phyloP scores from a whole-genome alignment of 2,329 filamentous ascomycete species.

The Colletotrichum sp. region DNA sequence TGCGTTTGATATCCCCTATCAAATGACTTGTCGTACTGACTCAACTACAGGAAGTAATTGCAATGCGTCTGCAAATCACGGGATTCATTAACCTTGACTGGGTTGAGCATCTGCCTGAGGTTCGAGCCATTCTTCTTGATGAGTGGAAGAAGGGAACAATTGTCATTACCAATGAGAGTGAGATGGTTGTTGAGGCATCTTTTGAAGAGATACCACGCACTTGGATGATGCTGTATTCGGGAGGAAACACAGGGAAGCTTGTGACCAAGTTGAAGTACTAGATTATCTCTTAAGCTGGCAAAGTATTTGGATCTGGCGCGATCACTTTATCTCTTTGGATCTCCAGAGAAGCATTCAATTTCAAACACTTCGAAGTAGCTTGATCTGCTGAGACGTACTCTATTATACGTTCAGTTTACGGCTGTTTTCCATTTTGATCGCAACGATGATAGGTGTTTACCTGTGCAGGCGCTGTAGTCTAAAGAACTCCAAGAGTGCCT shows the following conservation, averaged over 20 bases:
- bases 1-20: fast-evolving
- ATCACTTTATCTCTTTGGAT: background rate
- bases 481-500: fast-evolving
- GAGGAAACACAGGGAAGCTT: background rate
- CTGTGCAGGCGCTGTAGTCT: fast-evolving
- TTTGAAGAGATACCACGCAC: background rate
- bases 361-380: fast-evolving
- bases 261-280: background rate
- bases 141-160: background rate
- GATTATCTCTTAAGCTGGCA: background rate
- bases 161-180: background rate
- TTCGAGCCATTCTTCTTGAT: background rate
- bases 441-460: fast-evolving
- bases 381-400: background rate
- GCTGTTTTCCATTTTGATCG: background rate
- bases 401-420: fast-evolving
- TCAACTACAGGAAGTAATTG: background rate
- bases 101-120: background rate
- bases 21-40: fast-evolving
- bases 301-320: background rate
- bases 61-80: background rate
- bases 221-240: background rate
- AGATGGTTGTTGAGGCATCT: background rate
- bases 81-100: background rate
- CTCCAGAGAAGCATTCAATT: background rate